Base-by-base conservation (phyloP, 306 rosid species). In the Hippophae rhamnoides region DNA sequence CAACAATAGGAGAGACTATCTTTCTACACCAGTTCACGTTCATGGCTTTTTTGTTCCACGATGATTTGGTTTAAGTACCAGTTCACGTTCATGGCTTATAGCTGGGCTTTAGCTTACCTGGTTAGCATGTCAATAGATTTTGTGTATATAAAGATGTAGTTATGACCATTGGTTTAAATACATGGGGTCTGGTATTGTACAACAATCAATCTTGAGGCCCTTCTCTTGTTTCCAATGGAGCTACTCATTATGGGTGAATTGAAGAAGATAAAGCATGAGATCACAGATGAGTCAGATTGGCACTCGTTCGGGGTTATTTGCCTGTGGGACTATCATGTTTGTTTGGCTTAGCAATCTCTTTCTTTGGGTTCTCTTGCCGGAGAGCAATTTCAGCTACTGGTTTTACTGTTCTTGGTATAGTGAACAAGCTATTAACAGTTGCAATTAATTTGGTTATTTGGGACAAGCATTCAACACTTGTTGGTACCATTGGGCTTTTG, bases 91-190 rank as follows among this genome's bases (percentile, higher is more conserved):
- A 74, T 70, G 79, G 86, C 94, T 54, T 86, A 86, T 41, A 75
- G 72, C 52, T 86, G 84, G 89, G 94, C 89, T 13, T 41, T 86
- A 58, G 83, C 89, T 1, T 86, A 82, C 65, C 75, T 86, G 71
- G 61, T 86, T 42, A 86, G 84, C 63, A 86, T 82, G 86, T 70
- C 83, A 43, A 80, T 82, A 12, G 94, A 85, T 78, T 82, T 85
- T 73, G 94, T 85, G 61, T 85, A 85, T 72, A 85, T 85, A 73
- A 85, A 85, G 67, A 85, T 71, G 89, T 86, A 23, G 89, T 86
- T 51, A 69, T 80, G 80, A 82, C 89, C 59, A 80, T 85, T 27
- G 84, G 86, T 6, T 69, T 85, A 79, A 85, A 82, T 54, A 82
- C 89, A 89, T 85, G 96, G 94, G 90, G 52, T 90, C 85, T 78